Conservation (phyloP, 805 yeast species). For the Ogataea zsoltii region DNA sequence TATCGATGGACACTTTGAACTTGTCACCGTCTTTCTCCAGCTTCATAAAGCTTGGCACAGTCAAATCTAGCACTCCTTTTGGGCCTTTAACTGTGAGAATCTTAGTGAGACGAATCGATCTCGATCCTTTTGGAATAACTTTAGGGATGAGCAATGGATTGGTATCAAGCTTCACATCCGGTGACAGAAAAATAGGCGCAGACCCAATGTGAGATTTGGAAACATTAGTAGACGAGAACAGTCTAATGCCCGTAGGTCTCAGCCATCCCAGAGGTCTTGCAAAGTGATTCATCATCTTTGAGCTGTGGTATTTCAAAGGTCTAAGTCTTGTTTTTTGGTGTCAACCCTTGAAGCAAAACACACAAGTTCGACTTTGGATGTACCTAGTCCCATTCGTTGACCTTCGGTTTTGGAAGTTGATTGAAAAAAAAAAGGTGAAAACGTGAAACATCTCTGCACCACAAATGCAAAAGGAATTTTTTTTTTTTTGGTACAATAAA, state of each 20-base stretch:
- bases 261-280: neutral
- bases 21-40: slow-evolving; percentile 41
- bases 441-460: slow-evolving; percentile 1
- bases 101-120: slow-evolving; percentile 56
- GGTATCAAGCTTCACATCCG: slow-evolving; percentile 54
- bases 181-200: slow-evolving; percentile 67
- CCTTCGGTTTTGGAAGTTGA: neutral
- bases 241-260: slow-evolving; percentile 7
- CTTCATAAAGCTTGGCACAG: slow-evolving; percentile 71
- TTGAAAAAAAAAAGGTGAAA: neutral
- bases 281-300: slow-evolving; percentile 1
- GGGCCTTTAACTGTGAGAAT: slow-evolving; percentile 72
- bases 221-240: slow-evolving; percentile 34
- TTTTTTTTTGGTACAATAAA: slow-evolving; percentile 9
- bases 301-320: neutral
- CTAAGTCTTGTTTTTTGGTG: too few species aligned
- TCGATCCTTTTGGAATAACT: slow-evolving; percentile 65
- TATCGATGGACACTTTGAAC: slow-evolving; percentile 43
- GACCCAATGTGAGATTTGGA: slow-evolving; percentile 73
- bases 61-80: slow-evolving; percentile 62
- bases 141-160: slow-evolving; percentile 55
- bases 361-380: too few species aligned
- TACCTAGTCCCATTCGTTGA: neutral
- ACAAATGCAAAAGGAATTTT: neutral
- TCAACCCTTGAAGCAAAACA: too few species aligned